Evolutionary conservation across 352 stramenopile genomes (phyloP).

Genomic region (Pythium graminicola): DNA sequence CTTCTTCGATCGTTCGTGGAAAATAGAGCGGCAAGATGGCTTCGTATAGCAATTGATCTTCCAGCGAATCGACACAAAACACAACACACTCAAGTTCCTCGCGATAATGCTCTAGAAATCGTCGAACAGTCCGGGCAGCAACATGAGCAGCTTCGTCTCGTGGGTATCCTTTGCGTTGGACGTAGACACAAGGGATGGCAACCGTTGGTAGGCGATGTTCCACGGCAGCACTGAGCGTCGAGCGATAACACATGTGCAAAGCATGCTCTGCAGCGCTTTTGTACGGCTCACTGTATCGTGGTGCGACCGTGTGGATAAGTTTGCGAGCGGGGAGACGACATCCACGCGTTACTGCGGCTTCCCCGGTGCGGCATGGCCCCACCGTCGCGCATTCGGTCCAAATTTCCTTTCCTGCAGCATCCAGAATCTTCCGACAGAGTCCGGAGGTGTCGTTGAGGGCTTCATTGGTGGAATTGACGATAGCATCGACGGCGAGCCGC

Average conservation of each 20-base stretch:
- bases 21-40: slow-evolving; percentile 70
- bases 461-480: slow-evolving; percentile 80
- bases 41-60: slow-evolving; percentile 61
- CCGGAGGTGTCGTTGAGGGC: slow-evolving; percentile 54
- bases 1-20: slow-evolving; percentile 38
- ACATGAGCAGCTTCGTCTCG: slow-evolving; percentile 73
- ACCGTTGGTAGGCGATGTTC: slow-evolving; percentile 57
- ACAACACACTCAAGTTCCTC: slow-evolving; percentile 55
- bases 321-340: slow-evolving; percentile 55
- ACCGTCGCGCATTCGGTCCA: slow-evolving; percentile 58
- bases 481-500: slow-evolving; percentile 52
- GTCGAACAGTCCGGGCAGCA: slow-evolving; percentile 53
- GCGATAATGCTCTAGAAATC: slow-evolving; percentile 71
- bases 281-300: slow-evolving; percentile 76
- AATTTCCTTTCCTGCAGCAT: slow-evolving; percentile 66
- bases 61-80: slow-evolving; percentile 53
- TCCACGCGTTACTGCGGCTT: slow-evolving; percentile 75
- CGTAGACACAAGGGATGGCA: slow-evolving; percentile 75
- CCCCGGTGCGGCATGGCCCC: slow-evolving; percentile 66
- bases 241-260: slow-evolving; percentile 77
- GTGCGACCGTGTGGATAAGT: slow-evolving; percentile 82
- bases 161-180: slow-evolving; percentile 65
- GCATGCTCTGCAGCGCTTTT: slow-evolving; percentile 72
- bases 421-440: slow-evolving; percentile 54
- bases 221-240: slow-evolving; percentile 50